phyloP scores from a whole-genome alignment of 805 yeast genomes.

The Metschnikowia gelsemii region DNA sequence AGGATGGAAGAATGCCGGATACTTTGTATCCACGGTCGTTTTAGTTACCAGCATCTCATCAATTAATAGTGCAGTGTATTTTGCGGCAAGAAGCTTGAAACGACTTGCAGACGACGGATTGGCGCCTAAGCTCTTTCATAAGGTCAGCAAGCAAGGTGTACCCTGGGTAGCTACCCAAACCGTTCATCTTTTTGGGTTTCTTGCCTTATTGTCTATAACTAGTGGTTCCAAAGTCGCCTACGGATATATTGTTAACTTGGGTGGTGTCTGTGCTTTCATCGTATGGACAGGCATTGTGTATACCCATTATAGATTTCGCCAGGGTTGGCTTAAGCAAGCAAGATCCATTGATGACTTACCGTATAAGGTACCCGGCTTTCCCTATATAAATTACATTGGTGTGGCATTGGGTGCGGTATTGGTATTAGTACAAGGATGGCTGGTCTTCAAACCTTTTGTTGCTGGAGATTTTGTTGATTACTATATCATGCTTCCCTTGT shows the following conservation, averaged over 20 bases:
- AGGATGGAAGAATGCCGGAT: slow-evolving; percentile 17
- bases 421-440: slow-evolving; percentile 26
- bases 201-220: slow-evolving; percentile 21
- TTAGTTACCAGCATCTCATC: slow-evolving; percentile 15
- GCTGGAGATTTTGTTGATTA: slow-evolving; percentile 23
- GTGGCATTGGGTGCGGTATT: slow-evolving; percentile 19
- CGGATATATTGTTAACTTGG: slow-evolving; percentile 21
- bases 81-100: slow-evolving; percentile 11
- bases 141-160: slow-evolving; percentile 15
- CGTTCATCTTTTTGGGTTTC: slow-evolving; percentile 22
- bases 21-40: slow-evolving; percentile 15
- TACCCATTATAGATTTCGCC: slow-evolving; percentile 22
- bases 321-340: slow-evolving; percentile 24
- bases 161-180: slow-evolving; percentile 16
- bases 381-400: slow-evolving; percentile 19
- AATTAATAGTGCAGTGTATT: slow-evolving; percentile 16
- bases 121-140: slow-evolving; percentile 14
- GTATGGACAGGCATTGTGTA: slow-evolving; percentile 25
- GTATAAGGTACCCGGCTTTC: slow-evolving; percentile 20
- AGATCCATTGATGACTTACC: slow-evolving; percentile 16
- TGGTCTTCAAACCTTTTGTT: slow-evolving; percentile 23
- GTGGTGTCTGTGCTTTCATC: slow-evolving; percentile 24
- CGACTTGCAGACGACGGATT: slow-evolving; percentile 14
- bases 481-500: slow-evolving; percentile 20
- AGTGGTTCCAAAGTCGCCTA: slow-evolving; percentile 22